These are phyloP conservation scores for Saraca asoca DNA, from an alignment of 331 rosid genomes.

Conservation along the genomic window DNA sequence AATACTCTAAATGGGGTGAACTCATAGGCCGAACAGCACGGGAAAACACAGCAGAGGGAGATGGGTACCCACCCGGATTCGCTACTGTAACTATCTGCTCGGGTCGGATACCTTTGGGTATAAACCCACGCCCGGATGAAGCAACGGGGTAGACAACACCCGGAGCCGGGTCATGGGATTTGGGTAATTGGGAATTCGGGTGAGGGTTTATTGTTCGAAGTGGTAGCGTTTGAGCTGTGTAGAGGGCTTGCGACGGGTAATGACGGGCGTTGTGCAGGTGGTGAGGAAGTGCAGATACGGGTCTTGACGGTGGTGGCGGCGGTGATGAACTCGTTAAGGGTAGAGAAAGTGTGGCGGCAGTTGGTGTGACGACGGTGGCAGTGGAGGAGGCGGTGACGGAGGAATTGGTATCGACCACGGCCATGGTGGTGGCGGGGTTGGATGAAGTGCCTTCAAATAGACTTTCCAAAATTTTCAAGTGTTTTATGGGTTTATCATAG, in stretches of 20 bases:
- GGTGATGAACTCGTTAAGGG: conserved; percentile 36
- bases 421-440: conserved; percentile 57
- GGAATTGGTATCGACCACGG: conserved; percentile 50
- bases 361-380: conserved; percentile 7
- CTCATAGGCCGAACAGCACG: conserved; percentile 43
- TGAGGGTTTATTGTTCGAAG: conserved; percentile 37
- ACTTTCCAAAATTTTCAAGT: neutral
- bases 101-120: conserved; percentile 42
- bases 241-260: conserved; percentile 37
- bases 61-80: conserved; percentile 38
- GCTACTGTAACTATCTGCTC: conserved; percentile 59
- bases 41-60: conserved; percentile 46
- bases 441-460: conserved; percentile 9
- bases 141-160: conserved; percentile 56
- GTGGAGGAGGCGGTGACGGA: conserved; percentile 10
- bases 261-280: conserved; percentile 37
- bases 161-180: conserved; percentile 40
- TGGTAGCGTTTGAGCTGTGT: conserved; percentile 40
- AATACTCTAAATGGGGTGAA: conserved; percentile 42
- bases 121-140: conserved; percentile 56
- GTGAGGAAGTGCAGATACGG: conserved; percentile 44
- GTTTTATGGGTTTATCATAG: neutral
- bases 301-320: conserved; percentile 43
- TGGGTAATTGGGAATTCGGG: conserved; percentile 26
- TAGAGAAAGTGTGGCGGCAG: conserved; percentile 19